Conservation (phyloP, 1,139 yeast genomes). For the Protomyces inouyei region DNA sequence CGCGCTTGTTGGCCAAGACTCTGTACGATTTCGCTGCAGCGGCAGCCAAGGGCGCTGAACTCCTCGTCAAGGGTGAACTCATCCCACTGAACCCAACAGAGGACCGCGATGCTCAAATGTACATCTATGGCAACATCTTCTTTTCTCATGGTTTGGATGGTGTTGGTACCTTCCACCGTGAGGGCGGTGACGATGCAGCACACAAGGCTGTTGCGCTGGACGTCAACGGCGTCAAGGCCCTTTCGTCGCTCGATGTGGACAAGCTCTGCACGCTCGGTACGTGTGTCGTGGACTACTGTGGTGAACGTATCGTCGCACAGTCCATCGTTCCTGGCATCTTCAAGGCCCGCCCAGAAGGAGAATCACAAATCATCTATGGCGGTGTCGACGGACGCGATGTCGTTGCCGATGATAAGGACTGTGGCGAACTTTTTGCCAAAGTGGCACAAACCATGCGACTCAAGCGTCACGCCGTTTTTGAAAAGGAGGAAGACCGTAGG, state of each 20-base stretch:
- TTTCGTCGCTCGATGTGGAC: constrained; percentile 61
- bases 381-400: constrained; percentile 56
- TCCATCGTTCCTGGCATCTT: constrained; percentile 97
- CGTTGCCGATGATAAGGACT: constrained; percentile 49
- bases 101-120: constrained; percentile 55
- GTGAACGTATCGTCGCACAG: constrained; percentile 83
- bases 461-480: constrained; percentile 59
- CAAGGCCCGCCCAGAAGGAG: constrained; percentile 45
- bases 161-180: constrained; percentile 55
- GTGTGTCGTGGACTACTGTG: constrained; percentile 80
- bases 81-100: constrained; percentile 78
- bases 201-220: constrained; percentile 78
- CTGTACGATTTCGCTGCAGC: constrained; percentile 69
- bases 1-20: constrained; percentile 66
- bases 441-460: constrained; percentile 74
- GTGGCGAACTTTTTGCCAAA: constrained; percentile 52
- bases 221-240: constrained; percentile 60
- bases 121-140: constrained; percentile 75
- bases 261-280: constrained; percentile 72
- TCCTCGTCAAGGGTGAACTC: constrained; percentile 67
- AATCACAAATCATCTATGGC: constrained; percentile 67
- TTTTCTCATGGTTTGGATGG: constrained; percentile 78
- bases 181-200: constrained; percentile 85
- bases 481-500: constrained; percentile 40
- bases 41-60: constrained; percentile 75